Conservation (phyloP, 345 rosid species). For the Citrus sp. region DNA sequence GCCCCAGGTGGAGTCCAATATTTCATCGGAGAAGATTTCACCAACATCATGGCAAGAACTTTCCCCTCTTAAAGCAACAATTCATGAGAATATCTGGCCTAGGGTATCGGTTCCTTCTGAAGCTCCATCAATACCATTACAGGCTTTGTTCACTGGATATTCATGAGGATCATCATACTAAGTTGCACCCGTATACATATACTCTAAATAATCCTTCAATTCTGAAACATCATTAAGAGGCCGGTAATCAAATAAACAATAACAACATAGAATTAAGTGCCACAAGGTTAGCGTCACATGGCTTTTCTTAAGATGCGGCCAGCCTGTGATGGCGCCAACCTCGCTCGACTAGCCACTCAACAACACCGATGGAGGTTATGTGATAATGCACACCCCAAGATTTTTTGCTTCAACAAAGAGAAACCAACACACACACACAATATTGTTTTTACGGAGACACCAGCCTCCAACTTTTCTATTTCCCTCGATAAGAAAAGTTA, state of each 20-base stretch:
- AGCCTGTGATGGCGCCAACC: too few species aligned
- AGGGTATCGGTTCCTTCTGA: slow-evolving; percentile 3
- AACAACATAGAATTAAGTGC: too few species aligned
- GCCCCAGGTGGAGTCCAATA: slow-evolving; percentile 6
- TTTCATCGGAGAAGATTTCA: slow-evolving; percentile 1
- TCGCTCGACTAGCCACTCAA: too few species aligned
- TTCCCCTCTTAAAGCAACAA: neutral
- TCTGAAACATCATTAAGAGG: neutral
- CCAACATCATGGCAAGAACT: neutral
- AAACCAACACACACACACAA: too few species aligned
- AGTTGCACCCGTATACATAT: neutral
- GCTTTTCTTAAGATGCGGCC: too few species aligned
- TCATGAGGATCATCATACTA: slow-evolving; percentile 19
- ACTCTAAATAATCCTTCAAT: slow-evolving; percentile 2
- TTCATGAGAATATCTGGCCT: slow-evolving; percentile 10
- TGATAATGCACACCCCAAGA: too few species aligned
- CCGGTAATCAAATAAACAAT: neutral
- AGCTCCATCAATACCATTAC: slow-evolving; percentile 16
- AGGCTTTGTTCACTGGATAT: slow-evolving; percentile 5
- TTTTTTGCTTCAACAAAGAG: too few species aligned
- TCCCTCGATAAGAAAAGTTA: too few species aligned
- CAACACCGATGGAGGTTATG: too few species aligned
- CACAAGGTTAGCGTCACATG: too few species aligned
- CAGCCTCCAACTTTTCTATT: too few species aligned
- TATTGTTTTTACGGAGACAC: too few species aligned